A percentile compares a stretch with the other conserved stretches of the same genome.
Evolutionary conservation across 345 rosid genomes (phyloP).

Genomic region (Eucalyptus marginata): DNA sequence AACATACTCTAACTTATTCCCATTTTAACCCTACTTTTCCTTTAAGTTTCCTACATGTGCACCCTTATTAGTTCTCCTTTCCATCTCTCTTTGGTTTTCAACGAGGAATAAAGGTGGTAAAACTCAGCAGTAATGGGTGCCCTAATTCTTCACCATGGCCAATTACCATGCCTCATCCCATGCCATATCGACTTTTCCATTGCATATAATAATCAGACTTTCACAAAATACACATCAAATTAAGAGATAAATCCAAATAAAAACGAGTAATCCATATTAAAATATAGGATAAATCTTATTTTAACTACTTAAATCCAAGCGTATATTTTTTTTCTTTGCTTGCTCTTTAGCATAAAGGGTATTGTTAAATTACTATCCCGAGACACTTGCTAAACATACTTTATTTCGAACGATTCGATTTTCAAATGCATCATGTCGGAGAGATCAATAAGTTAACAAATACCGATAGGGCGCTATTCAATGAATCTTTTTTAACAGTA

Average conservation of each 20-base stretch:
- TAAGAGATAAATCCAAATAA: not conserved
- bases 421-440: not conserved
- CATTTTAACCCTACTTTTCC: not conserved
- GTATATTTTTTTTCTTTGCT: not conserved
- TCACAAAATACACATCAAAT: not conserved
- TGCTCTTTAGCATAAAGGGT: not conserved
- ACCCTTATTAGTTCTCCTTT: not conserved
- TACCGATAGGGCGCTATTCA: not conserved
- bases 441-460: not conserved
- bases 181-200: not conserved
- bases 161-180: not conserved
- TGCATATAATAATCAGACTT: not conserved
- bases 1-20: not conserved
- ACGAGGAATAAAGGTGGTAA: not conserved
- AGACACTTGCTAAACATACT: not conserved
- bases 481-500: not conserved
- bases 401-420: not conserved
- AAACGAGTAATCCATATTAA: rapidly evolving
- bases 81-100: not conserved
- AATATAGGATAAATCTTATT: not conserved
- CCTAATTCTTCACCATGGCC: not conserved
- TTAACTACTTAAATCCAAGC: not conserved
- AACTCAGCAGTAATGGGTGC: not conserved
- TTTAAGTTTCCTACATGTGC: not conserved
- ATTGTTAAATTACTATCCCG: not conserved